Evolutionary conservation across 2,329 filamentous ascomycete species (phyloP).

Genomic region (Thyridium curvatum): DNA sequence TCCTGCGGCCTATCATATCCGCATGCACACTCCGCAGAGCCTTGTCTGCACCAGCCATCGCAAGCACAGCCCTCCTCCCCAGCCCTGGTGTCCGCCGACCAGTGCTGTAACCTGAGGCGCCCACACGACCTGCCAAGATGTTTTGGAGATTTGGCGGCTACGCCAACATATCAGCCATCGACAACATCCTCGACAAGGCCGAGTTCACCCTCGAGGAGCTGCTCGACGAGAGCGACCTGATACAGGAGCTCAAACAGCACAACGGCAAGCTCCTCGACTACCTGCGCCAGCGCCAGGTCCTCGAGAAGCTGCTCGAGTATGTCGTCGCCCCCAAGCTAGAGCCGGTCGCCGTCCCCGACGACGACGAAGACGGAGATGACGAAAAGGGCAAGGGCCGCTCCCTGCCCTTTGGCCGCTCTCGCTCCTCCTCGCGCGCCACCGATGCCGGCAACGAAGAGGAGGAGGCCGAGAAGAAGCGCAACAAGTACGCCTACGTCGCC

Average conservation of each 20-base stretch:
- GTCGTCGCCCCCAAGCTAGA: conserved; percentile 74
- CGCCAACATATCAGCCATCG: conserved; percentile 93
- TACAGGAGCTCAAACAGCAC: conserved; percentile 96
- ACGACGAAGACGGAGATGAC: conserved; percentile 45
- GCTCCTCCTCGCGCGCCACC: conserved; percentile 45
- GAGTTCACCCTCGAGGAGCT: conserved; percentile 94
- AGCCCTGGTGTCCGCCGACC: too few species aligned
- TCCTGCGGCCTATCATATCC: too few species aligned
- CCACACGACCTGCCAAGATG: conserved; percentile 58
- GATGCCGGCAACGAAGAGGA: conserved; percentile 51
- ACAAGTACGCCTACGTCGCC: conserved; percentile 89
- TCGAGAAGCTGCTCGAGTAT: conserved; percentile 83
- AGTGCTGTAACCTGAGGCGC: neutral
- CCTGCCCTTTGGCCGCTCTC: conserved; percentile 43
- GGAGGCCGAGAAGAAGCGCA: conserved; percentile 81
- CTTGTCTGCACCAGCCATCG: too few species aligned
- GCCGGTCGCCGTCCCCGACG: conserved; percentile 42
- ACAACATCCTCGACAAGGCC: conserved; percentile 93
- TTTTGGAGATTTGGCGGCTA: conserved; percentile 99
- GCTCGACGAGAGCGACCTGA: conserved; percentile 90
- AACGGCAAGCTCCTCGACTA: conserved; percentile 98
- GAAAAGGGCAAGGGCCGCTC: conserved; percentile 35
- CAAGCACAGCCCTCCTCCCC: too few species aligned
- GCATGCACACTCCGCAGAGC: too few species aligned
- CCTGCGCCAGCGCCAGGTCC: conserved; percentile 77